Evolutionary conservation across 257 asterid genomes (phyloP).

Genomic region (Striga asiatica): DNA sequence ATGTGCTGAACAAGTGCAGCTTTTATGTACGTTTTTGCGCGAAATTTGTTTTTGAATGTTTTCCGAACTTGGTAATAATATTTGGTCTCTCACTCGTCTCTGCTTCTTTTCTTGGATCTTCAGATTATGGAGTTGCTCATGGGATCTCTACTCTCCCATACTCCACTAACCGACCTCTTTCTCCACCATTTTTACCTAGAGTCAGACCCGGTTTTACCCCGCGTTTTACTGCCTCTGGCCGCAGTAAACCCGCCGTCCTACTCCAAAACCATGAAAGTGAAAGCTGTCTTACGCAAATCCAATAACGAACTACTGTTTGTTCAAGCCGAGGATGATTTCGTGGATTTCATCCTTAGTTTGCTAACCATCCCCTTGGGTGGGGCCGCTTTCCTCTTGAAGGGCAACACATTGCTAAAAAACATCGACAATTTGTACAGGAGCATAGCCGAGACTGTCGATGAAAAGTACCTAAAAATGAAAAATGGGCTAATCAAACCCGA

Average conservation of each 20-base stretch:
- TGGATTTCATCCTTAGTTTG: conserved; percentile 12
- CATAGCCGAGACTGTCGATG: not conserved
- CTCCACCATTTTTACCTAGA: not conserved
- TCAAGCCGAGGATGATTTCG: conserved; percentile 8
- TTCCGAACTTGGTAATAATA: not conserved
- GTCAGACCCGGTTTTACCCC: not conserved
- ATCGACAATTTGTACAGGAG: conserved; percentile 17
- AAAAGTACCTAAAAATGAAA: not conserved
- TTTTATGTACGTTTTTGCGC: too few species aligned
- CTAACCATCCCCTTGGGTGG: conserved; percentile 13
- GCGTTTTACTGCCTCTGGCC: not conserved
- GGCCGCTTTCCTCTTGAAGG: conserved; percentile 11
- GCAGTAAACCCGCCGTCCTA: not conserved
- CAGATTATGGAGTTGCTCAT: conserved; percentile 19
- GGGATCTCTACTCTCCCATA: conserved; percentile 6
- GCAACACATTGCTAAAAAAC: conserved; percentile 1
- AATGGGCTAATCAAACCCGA: conserved; percentile 7
- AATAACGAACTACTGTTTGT: conserved; percentile 11
- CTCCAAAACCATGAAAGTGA: conserved; percentile 3
- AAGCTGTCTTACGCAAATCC: conserved; percentile 13
- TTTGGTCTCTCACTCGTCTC: not conserved
- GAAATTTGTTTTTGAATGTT: too few species aligned
- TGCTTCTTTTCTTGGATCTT: not conserved
- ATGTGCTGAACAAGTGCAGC: too few species aligned
- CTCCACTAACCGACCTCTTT: conserved; percentile 18